Conservation (phyloP, 2,329 filamentous ascomycete species). For the Hypoxylon sp. region DNA sequence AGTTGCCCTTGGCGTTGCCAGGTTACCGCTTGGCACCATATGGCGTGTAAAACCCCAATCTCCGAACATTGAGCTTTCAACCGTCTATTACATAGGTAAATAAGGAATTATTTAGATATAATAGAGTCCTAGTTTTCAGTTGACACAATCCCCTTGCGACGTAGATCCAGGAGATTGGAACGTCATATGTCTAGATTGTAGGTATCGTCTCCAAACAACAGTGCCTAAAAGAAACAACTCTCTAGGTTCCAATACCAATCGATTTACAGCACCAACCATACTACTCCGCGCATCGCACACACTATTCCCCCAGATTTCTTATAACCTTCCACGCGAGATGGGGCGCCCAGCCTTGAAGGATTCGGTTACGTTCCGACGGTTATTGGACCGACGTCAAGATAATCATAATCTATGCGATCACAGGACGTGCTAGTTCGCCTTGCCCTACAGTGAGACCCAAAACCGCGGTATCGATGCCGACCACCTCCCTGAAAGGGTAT, state of each 20-base stretch:
- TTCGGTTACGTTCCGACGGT: slow-evolving; percentile 22
- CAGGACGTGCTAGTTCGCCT: slow-evolving; percentile 15
- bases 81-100: not conserved
- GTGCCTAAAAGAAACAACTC: not conserved
- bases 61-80: not conserved
- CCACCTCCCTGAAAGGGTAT: slow-evolving; percentile 40
- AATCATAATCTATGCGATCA: slow-evolving; percentile 16
- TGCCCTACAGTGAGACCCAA: slow-evolving; percentile 19
- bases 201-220: not conserved
- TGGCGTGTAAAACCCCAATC: not conserved
- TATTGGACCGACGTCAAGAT: slow-evolving; percentile 13
- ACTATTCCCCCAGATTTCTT: slow-evolving; percentile 5
- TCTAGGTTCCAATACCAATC: not conserved
- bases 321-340: slow-evolving; percentile 7
- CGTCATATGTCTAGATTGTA: not conserved
- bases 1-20: slow-evolving; percentile 5
- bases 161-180: not conserved
- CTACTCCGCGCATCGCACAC: no score
- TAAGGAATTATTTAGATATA: not conserved
- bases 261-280: not conserved
- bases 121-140: not conserved
- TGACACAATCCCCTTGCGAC: not conserved
- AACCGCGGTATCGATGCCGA: slow-evolving; percentile 18
- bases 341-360: slow-evolving; percentile 25
- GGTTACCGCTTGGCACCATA: not conserved